A percentile compares a stretch with the other conserved stretches of the same genome.
Conservation (phyloP, 768 basidiomycete species). For the Amanita polypyramis region DNA sequence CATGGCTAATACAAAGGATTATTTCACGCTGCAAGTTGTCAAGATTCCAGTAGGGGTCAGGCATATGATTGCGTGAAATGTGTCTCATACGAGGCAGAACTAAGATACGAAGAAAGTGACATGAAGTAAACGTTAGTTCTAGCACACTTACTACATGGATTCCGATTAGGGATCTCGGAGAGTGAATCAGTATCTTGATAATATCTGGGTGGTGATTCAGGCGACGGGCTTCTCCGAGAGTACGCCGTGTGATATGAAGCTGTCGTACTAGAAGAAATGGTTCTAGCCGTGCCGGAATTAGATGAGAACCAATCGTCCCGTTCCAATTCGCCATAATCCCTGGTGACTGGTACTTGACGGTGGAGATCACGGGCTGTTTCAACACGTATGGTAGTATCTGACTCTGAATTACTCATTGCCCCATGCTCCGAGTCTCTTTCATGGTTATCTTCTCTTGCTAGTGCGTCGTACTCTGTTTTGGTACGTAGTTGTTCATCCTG, state of each 20-base stretch:
- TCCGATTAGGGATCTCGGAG: background rate
- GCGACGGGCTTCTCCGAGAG: background rate
- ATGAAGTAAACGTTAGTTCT: background rate
- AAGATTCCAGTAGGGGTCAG: constrained; percentile 15
- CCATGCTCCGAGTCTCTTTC: background rate
- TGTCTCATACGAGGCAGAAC: background rate
- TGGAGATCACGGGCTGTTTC: background rate
- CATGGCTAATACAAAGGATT: constrained; percentile 11
- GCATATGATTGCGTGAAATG: background rate
- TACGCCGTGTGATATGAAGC: constrained; percentile 4
- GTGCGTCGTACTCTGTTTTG: background rate
- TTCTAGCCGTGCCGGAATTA: background rate
- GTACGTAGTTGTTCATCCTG: background rate
- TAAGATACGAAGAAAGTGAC: background rate
- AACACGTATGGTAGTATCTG: background rate
- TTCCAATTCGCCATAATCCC: background rate
- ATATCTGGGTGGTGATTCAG: background rate
- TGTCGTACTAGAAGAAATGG: background rate
- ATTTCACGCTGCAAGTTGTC: constrained; percentile 15
- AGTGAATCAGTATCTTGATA: background rate
- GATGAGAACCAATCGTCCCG: constrained; percentile 1
- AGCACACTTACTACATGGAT: background rate
- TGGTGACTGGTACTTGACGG: background rate
- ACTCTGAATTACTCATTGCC: background rate
- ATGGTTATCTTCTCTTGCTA: background rate